Evolutionary conservation across 208 protist species (phyloP), one percentile per base, ranked within the genome.

Genomic region (Tritrichomonas musculus): DNA sequence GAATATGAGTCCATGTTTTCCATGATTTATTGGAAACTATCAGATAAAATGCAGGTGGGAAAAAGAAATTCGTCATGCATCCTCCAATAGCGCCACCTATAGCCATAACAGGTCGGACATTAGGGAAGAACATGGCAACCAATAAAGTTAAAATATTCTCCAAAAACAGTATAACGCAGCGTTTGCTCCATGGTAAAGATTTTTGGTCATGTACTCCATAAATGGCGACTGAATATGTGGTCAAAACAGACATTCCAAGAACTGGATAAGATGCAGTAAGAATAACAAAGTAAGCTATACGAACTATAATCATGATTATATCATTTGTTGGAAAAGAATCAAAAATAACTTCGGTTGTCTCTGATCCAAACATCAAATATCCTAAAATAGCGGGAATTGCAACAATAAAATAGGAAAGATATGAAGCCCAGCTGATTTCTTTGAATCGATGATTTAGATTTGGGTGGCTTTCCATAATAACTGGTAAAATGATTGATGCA

Each of bases 51-150:
- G 57, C 33, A 11, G 77, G 27, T 39, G 77, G 77, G 8, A 88
- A 39, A 11, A 88, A 44, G 4, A 88, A 39, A 27, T 88, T 57
- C 1, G 77, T 33, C 47, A 88, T 49, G 22, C 77, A 44, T 60
- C 41, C 77, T 39, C 77, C 77, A 22, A 88, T n/a, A 20, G 77
- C 77, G 22, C 77, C 77, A 50, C 77, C 77, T n/a, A 88, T 88
- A 53, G 41, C 77, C 20, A 88, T 25, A n/a, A 47, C 77, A 20
- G 77, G 77, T 60, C 47, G 53, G 0, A 57, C 77, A 39, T 88
- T 88, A 27, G 77, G 47, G 13, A 88, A 39, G 17, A 88, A 88
- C 9, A 88, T 57, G 53, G 77, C 47, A 50, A 88, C 36, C 0
- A n/a, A 4, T 9, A 88, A 47, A 11, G 77, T 41, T 27, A 57